Base-by-base conservation (phyloP, 805 yeast genomes). In the Candida montana region DNA sequence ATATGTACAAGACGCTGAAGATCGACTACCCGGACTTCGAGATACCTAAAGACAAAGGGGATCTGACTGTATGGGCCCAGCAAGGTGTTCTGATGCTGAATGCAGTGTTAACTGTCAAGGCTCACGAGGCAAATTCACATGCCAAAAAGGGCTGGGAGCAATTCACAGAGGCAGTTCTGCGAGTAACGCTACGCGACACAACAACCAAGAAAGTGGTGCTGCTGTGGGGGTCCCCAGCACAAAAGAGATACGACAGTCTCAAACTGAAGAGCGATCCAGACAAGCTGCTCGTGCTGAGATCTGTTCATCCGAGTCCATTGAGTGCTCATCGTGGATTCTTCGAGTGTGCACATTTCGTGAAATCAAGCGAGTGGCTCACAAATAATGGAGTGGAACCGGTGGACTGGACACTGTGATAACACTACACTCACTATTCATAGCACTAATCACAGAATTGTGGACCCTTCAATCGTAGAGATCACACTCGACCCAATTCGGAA, bases 231-330 rank as follows among this genome's bases (percentile, higher is more conserved):
- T 54, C 64, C 3, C 71, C 72, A 2, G 74, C 75, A 2, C 72
- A 66, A 38, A 66, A 58, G 27, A 57, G 69, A 37, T 58, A 63
- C 2, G 40, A 52, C 36, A 49, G 51, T 49, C 46, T 63, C 48
- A 52, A 57, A 31, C 21, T 61, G 37, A 54, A 63, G 33, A 41
- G 52, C 40, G 41, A 61, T 3, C 60, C 66, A 30, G 71, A 47
- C 4, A 23, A 43, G 6, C 12, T 79, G 42, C 53, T 73, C 32
- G 75, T 86, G 0, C 63, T 93, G 21, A 74, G 73, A 47, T 71
- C 88, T 0, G 97, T 89, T 0, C 99, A 93, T 62, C 99, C 99
- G 1, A 84, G 95, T 21, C 99, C 99, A 1, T 65, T 93, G 37
- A 84, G 95, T 47, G 99, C 99, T 0, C 72, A 83, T 16, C 67